Conservation (phyloP, 2,329 filamentous ascomycete genomes). For the Coniochaeta pulveracea region DNA sequence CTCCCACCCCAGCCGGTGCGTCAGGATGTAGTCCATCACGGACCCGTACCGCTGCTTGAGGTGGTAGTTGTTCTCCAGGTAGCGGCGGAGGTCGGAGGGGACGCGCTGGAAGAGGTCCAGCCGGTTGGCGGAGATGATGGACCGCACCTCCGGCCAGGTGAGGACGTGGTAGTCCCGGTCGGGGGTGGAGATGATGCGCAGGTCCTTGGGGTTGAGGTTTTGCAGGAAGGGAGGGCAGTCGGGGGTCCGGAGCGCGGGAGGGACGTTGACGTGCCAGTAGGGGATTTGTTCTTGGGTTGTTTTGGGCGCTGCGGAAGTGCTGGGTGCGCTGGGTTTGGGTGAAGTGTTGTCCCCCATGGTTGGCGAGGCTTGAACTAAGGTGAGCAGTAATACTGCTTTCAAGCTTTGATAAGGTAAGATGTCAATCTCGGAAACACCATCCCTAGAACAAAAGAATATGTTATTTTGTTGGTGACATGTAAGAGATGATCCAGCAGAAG, state of each 20-base stretch:
- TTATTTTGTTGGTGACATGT: too few relatives aligned
- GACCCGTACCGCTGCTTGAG: conserved; percentile 61
- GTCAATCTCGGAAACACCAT: too few relatives aligned
- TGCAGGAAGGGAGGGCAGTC: conserved; percentile 64
- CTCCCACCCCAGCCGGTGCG: conserved; percentile 59
- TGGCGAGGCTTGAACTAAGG: too few relatives aligned
- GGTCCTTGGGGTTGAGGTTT: conserved; percentile 56
- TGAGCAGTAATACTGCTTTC: too few relatives aligned
- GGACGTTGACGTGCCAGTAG: conserved; percentile 80
- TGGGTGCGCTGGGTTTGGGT: too few relatives aligned
- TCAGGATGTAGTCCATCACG: conserved; percentile 65
- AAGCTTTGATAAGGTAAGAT: too few relatives aligned
- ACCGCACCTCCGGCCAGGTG: conserved; percentile 58
- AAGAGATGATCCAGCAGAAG: too few relatives aligned
- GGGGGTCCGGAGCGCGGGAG: conserved; percentile 44
- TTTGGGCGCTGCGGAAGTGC: too few relatives aligned
- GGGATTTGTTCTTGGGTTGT: too few relatives aligned
- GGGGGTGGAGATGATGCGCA: conserved; percentile 55
- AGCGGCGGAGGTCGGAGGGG: conserved; percentile 68
- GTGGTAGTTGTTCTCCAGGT: conserved; percentile 56
- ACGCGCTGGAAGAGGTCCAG: conserved; percentile 68
- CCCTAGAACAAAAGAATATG: too few relatives aligned
- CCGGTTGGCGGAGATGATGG: conserved; percentile 51
- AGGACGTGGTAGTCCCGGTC: conserved; percentile 53
- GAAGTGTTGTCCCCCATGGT: too few relatives aligned